Evolutionary conservation across 805 yeast species (phyloP).

Genomic region (Hanseniaspora meyeri): DNA sequence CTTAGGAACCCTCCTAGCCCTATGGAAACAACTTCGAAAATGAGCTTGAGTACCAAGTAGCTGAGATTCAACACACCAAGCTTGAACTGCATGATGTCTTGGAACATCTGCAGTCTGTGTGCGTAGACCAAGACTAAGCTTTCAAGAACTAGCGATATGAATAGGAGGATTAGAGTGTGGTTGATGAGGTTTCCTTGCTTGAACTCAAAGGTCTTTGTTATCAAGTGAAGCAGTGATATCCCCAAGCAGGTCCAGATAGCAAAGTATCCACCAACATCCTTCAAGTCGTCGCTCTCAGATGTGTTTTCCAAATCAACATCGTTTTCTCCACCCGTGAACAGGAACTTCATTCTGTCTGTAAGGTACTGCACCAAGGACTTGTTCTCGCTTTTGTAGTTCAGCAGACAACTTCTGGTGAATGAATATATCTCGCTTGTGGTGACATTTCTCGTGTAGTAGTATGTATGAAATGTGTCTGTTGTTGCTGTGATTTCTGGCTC

Average conservation of each 20-base stretch:
- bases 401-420: not conserved
- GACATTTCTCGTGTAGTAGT: slow-evolving; percentile 1
- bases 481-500: not conserved
- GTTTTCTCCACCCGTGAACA: not conserved
- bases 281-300: not conserved
- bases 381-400: not conserved
- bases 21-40: not conserved
- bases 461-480: not conserved
- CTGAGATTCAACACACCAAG: not conserved
- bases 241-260: slow-evolving; percentile 1
- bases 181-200: not conserved
- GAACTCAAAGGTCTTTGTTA: not conserved
- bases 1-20: not conserved
- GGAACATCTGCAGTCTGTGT: not conserved
- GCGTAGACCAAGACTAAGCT: not conserved
- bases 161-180: not conserved
- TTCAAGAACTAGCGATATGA: not conserved
- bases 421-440: not conserved
- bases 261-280: not conserved
- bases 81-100: not conserved
- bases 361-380: not conserved
- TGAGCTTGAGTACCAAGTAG: not conserved
- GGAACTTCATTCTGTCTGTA: not conserved
- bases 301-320: not conserved
- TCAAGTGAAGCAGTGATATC: not conserved